A percentile compares a stretch with the other conserved stretches of the same genome.
These are phyloP conservation scores for Asterophora parasitica DNA, from an alignment of 768 basidiomycete species.

Conservation along the genomic window DNA sequence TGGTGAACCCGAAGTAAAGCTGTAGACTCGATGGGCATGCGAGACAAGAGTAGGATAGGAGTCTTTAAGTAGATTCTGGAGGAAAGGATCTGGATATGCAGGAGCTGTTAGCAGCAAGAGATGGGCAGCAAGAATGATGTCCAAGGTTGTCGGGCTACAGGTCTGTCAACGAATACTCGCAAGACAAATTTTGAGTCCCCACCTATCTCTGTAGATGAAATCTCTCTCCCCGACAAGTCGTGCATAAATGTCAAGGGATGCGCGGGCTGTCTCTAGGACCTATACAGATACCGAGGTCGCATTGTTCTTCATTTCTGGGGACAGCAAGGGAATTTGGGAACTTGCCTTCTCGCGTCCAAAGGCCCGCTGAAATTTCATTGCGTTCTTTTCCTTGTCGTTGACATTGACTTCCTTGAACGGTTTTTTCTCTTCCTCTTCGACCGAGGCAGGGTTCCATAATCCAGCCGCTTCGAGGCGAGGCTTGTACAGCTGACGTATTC, in stretches of 20 bases:
- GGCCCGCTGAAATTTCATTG: constrained; percentile 40
- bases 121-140: constrained; percentile 65
- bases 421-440: constrained; percentile 41
- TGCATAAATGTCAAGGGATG: constrained; percentile 52
- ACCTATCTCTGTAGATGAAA: constrained; percentile 53
- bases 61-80: constrained; percentile 49
- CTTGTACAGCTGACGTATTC: constrained; percentile 53
- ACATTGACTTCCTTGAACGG: constrained; percentile 31
- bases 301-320: background rate
- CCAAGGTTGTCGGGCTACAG: constrained; percentile 56
- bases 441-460: constrained; percentile 49
- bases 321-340: background rate
- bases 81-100: constrained; percentile 55
- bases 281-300: constrained; percentile 20
- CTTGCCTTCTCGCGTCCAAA: constrained; percentile 65
- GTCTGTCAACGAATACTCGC: background rate
- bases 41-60: constrained; percentile 53
- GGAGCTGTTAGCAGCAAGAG: constrained; percentile 54
- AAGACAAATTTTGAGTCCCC: constrained; percentile 12
- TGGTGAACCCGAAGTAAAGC: constrained; percentile 20
- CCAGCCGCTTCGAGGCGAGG: constrained; percentile 59
- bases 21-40: constrained; percentile 52
- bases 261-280: constrained; percentile 56
- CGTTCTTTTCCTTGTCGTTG: constrained; percentile 27
- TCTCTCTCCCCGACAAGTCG: constrained; percentile 45